Evolutionary conservation across 1,139 yeast genomes (phyloP).

Genomic region (Wickerhamiella infanticola): DNA sequence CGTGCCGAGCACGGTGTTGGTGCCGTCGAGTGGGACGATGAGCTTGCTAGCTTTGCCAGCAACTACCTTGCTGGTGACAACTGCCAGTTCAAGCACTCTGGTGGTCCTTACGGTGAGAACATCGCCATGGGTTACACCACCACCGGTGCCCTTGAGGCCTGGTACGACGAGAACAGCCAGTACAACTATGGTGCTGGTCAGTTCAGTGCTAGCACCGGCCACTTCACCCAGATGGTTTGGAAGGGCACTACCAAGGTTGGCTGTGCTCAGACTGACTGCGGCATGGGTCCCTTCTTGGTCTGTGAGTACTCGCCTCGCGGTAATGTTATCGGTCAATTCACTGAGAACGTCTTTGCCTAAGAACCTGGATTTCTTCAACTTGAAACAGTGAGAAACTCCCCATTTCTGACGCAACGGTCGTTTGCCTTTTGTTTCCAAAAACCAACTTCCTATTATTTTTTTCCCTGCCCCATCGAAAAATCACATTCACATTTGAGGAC

Average conservation of each 20-base stretch:
- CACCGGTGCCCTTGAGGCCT: conserved; percentile 56
- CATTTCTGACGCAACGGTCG: neutral
- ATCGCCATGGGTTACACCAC: conserved; percentile 53
- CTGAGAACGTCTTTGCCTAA: conserved; percentile 30
- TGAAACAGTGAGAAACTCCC: neutral
- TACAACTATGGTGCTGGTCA: conserved; percentile 40
- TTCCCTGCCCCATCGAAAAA: no score
- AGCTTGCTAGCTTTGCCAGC: conserved; percentile 52
- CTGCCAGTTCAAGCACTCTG: conserved; percentile 66
- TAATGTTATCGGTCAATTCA: conserved; percentile 29
- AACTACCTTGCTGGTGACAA: conserved; percentile 42
- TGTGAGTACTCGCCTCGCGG: conserved; percentile 30
- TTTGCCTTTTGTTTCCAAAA: no score
- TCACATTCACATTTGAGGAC: no score
- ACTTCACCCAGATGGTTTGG: conserved; percentile 85
- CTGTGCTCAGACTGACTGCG: conserved; percentile 41
- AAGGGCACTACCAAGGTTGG: conserved; percentile 52
- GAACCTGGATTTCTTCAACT: neutral
- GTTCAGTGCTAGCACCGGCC: conserved; percentile 36
- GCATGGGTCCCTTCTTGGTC: conserved; percentile 23
- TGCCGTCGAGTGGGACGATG: conserved; percentile 46
- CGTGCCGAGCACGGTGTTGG: conserved; percentile 53
- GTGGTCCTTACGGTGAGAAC: conserved; percentile 76
- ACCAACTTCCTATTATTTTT: no score
- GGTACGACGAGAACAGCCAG: conserved; percentile 51